phyloP scores from a whole-genome alignment of 1,284 basidiomycete species.

The Ceratobasidium papillatum region DNA sequence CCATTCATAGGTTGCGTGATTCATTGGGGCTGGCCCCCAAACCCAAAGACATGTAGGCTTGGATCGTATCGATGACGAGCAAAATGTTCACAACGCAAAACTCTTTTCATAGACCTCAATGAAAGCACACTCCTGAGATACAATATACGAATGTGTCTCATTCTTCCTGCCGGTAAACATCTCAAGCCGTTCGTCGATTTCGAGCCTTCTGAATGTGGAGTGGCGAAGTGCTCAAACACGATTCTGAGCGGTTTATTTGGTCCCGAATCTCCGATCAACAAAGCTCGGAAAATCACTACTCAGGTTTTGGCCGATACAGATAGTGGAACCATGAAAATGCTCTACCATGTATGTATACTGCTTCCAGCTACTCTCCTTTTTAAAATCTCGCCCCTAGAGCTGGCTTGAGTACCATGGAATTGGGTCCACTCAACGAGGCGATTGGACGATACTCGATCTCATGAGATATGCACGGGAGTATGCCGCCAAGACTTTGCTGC shows the following conservation, averaged over 20 bases:
- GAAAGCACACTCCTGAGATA: not conserved
- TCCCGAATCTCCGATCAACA: not conserved
- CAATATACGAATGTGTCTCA: not conserved
- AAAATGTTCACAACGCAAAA: not conserved
- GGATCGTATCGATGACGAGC: not conserved
- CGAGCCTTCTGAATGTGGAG: not conserved
- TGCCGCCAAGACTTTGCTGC: not conserved
- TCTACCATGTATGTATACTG: slow-evolving; percentile 6
- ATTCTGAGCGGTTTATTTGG: not conserved
- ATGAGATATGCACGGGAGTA: not conserved
- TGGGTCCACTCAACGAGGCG: not conserved
- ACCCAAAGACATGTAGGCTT: not conserved
- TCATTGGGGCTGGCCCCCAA: slow-evolving; percentile 11
- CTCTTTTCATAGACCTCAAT: not conserved
- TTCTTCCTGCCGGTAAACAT: slow-evolving; percentile 1
- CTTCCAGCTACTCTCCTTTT: too few species aligned
- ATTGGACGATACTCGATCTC: not conserved
- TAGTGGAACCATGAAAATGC: not conserved
- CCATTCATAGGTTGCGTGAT: not conserved
- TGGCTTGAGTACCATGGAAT: slow-evolving; percentile 12
- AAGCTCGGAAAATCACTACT: not conserved
- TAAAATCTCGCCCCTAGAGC: not conserved
- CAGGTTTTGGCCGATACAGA: not conserved
- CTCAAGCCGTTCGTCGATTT: not conserved
- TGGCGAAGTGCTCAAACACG: not conserved